phyloP scores from a whole-genome alignment of 1,139 yeast genomes.

The Scheffersomyces quercinus region DNA sequence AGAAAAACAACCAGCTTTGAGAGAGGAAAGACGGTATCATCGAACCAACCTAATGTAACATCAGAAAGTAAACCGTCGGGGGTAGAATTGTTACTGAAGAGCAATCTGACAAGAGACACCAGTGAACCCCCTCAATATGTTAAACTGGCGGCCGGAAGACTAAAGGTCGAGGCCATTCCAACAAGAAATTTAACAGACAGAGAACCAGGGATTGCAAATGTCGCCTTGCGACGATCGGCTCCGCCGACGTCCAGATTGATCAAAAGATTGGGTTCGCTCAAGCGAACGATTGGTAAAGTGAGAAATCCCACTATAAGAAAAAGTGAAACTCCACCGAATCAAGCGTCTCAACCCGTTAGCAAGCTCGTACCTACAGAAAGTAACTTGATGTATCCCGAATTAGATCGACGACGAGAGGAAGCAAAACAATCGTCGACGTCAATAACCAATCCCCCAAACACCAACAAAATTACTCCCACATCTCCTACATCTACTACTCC shows the following conservation, averaged over 20 bases:
- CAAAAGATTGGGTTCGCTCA: too few relatives aligned
- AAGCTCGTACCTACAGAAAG: neutral
- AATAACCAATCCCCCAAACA: neutral
- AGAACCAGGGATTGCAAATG: neutral
- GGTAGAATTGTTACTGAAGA: too few relatives aligned
- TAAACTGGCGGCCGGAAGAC: slow-evolving; percentile 8
- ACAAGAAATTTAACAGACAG: neutral
- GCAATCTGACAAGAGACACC: too few relatives aligned
- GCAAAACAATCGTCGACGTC: slow-evolving; percentile 1
- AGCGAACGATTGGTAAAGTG: too few relatives aligned
- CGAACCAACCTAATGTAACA: too few relatives aligned
- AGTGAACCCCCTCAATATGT: too few relatives aligned
- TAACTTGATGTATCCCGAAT: neutral
- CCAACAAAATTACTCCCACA: neutral
- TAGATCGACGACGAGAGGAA: slow-evolving; percentile 1
- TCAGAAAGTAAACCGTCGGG: too few relatives aligned
- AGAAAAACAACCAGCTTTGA: too few relatives aligned
- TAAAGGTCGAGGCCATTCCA: slow-evolving; percentile 13
- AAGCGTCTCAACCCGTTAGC: neutral
- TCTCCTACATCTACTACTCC: neutral
- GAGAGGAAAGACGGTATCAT: too few relatives aligned
- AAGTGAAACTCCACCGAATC: too few relatives aligned
- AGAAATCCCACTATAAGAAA: too few relatives aligned
- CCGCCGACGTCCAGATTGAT: too few relatives aligned
- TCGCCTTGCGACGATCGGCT: neutral